Percentiles rank a stretch among this genome's conserved stretches.
Conservation (phyloP, 306 rosid genomes). For the Trichosanthes cucumerina region DNA sequence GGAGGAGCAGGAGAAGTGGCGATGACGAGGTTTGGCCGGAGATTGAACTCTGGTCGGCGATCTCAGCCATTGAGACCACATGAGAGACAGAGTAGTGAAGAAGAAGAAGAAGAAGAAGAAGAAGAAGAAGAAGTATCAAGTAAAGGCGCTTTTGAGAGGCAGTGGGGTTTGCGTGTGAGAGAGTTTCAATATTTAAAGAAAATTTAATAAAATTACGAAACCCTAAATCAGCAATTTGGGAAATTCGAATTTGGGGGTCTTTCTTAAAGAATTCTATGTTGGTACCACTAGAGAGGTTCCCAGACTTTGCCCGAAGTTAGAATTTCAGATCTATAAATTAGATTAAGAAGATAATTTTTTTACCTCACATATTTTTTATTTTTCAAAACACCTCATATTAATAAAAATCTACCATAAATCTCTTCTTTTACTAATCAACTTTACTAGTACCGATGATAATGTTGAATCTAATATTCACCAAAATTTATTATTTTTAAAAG, state of each 20-base stretch:
- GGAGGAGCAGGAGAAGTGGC: conserved; percentile 39
- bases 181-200: neutral
- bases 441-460: too few species aligned
- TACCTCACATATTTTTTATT: too few species aligned
- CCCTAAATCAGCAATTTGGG: neutral
- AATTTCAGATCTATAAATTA: too few species aligned
- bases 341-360: too few species aligned
- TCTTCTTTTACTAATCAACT: too few species aligned
- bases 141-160: neutral
- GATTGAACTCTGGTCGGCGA: conserved; percentile 42
- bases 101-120: neutral
- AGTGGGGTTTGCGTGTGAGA: too few species aligned
- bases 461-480: too few species aligned
- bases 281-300: too few species aligned
- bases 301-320: too few species aligned
- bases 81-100: conserved; percentile 12
- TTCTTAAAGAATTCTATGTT: neutral
- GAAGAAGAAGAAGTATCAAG: neutral
- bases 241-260: neutral
- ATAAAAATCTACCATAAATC: too few species aligned
- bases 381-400: too few species aligned
- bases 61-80: conserved; percentile 76
- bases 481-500: too few species aligned
- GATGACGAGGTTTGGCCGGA: conserved; percentile 5
- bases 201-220: neutral